Conservation (phyloP, 371 early-diverging fungal genomes). For the Apophysomyces sp. region DNA sequence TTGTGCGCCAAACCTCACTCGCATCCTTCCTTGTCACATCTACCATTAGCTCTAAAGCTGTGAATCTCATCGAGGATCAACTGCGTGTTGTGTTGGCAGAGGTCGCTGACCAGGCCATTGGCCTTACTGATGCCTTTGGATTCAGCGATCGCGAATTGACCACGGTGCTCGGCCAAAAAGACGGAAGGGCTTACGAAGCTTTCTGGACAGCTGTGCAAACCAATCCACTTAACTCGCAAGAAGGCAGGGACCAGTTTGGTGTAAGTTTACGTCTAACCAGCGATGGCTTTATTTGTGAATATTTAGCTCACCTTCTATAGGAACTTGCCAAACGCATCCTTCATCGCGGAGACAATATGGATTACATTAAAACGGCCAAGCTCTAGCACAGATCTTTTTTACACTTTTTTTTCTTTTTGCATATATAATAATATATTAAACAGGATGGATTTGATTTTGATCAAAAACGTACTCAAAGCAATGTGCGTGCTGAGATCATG, state of each 20-base stretch:
- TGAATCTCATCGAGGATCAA: conserved; percentile 19
- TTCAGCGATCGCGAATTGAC: conserved; percentile 62
- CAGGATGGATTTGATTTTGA: neutral
- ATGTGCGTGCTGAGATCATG: conserved; percentile 5
- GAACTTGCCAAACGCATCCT: conserved; percentile 12
- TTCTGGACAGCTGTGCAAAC: conserved; percentile 62
- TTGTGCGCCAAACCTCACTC: conserved; percentile 20
- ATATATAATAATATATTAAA: neutral
- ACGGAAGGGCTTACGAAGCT: conserved; percentile 71
- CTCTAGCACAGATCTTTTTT: conserved; percentile 10
- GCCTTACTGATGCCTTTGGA: conserved; percentile 70
- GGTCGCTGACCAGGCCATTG: conserved; percentile 61
- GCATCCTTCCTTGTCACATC: conserved; percentile 39
- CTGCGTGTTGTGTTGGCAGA: conserved; percentile 21
- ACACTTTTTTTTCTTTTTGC: neutral
- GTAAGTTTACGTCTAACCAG: conserved; percentile 10
- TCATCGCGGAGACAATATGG: conserved; percentile 15
- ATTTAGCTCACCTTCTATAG: conserved; percentile 8
- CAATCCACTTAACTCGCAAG: conserved; percentile 59
- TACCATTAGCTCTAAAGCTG: conserved; percentile 28
- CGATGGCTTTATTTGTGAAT: neutral
- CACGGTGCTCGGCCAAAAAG: conserved; percentile 62
- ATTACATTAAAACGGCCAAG: conserved; percentile 17
- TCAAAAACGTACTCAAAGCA: neutral
- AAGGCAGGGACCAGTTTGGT: conserved; percentile 16